Evolutionary conservation across 192 early-diverging fungal genomes (phyloP).

Genomic region (Coemansia sp.): DNA sequence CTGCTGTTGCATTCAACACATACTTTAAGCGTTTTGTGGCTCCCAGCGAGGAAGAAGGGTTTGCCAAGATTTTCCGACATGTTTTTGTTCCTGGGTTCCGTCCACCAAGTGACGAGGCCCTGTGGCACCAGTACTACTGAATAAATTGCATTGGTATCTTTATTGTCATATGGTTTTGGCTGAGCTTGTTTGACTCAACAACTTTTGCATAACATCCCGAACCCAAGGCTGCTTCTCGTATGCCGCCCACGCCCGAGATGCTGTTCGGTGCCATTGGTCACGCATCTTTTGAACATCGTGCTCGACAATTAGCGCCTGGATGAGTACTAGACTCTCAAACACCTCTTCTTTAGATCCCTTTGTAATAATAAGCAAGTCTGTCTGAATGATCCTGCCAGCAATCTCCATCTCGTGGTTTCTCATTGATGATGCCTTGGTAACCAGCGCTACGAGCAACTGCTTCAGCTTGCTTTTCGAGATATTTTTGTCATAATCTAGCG

Average conservation of each 20-base stretch:
- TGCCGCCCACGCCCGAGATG: constrained; percentile 24
- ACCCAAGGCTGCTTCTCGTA: background rate
- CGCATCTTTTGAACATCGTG: constrained; percentile 16
- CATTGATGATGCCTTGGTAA: constrained; percentile 27
- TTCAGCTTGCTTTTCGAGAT: background rate
- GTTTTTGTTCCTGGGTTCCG: constrained; percentile 32
- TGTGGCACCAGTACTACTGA: constrained; percentile 44
- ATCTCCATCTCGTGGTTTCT: constrained; percentile 13
- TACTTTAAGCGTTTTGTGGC: constrained; percentile 38
- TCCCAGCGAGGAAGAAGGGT: constrained; percentile 25
- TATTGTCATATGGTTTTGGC: too few relatives aligned
- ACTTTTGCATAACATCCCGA: too few relatives aligned
- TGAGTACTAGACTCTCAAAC: constrained; percentile 15
- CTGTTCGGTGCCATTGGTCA: constrained; percentile 12
- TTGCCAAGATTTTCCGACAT: constrained; percentile 19
- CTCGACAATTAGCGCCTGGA: constrained; percentile 22
- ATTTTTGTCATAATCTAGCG: background rate
- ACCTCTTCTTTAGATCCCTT: background rate
- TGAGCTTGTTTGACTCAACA: too few relatives aligned
- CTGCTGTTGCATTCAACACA: constrained; percentile 40
- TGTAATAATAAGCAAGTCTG: constrained; percentile 13
- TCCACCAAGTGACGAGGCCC: constrained; percentile 18
- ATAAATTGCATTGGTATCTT: too few relatives aligned
- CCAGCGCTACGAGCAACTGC: constrained; percentile 11
- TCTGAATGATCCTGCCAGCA: constrained; percentile 17